These are phyloP conservation scores for Aspergillus aculeatinus DNA, from an alignment of 2,329 filamentous ascomycete species.

Conservation along the genomic window DNA sequence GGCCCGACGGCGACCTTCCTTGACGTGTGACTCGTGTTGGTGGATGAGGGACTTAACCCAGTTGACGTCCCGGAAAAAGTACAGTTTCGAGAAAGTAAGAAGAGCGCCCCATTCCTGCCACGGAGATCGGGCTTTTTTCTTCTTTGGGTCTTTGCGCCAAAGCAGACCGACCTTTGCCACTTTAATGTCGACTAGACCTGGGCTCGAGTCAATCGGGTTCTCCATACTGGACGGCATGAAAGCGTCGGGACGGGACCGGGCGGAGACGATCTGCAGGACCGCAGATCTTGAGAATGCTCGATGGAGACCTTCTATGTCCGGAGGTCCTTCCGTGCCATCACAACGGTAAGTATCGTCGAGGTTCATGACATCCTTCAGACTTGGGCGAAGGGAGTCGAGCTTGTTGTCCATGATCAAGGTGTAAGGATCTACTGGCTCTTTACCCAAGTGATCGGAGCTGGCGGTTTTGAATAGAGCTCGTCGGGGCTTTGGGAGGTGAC, in stretches of 20 bases:
- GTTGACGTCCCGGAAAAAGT: slow-evolving; percentile 88
- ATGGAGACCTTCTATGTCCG: slow-evolving; percentile 80
- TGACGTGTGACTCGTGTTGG: slow-evolving; percentile 81
- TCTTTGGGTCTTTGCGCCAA: slow-evolving; percentile 93
- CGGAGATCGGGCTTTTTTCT: slow-evolving; percentile 88
- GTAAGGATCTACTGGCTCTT: slow-evolving; percentile 92
- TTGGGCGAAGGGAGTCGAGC: slow-evolving; percentile 77
- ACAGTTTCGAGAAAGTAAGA: slow-evolving; percentile 92
- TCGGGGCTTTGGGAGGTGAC: slow-evolving; percentile 69
- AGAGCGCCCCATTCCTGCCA: slow-evolving; percentile 99
- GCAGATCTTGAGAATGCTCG: slow-evolving; percentile 89
- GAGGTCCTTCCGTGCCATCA: slow-evolving; percentile 68
- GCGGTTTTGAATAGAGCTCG: slow-evolving; percentile 68
- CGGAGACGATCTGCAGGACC: slow-evolving; percentile 90
- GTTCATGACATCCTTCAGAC: slow-evolving; percentile 86
- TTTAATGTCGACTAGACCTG: slow-evolving; percentile 94
- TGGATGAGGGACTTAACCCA: slow-evolving; percentile 92
- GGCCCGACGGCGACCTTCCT: slow-evolving; percentile 71
- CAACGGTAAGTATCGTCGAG: slow-evolving; percentile 91
- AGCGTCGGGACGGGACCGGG: slow-evolving; percentile 86
- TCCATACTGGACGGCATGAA: slow-evolving; percentile 88
- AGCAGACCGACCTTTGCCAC: slow-evolving; percentile 92
- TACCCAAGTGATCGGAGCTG: slow-evolving; percentile 64
- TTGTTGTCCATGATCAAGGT: slow-evolving; percentile 89
- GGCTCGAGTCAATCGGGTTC: slow-evolving; percentile 82